A percentile compares a stretch with the other conserved stretches of the same genome.
These are phyloP conservation scores for Erucastrum elatum DNA, from an alignment of 345 rosid genomes.

Conservation along the genomic window DNA sequence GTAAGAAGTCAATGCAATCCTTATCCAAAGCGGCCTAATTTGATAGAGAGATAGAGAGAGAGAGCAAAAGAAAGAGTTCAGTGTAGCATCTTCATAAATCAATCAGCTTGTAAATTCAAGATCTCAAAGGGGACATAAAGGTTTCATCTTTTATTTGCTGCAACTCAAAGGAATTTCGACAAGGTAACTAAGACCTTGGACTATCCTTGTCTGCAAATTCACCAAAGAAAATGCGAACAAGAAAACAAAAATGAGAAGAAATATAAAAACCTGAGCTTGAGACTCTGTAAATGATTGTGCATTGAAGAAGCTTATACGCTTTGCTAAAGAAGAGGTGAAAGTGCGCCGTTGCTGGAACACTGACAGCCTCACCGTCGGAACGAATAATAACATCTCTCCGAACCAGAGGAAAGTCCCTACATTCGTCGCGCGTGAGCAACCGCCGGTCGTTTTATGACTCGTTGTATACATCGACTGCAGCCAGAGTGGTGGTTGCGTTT, in stretches of 20 bases:
- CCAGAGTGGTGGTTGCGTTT: background rate
- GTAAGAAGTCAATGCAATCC: slow-evolving; percentile 61
- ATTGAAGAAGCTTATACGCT: slow-evolving; percentile 4
- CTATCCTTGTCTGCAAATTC: background rate
- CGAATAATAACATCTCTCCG: slow-evolving; percentile 19
- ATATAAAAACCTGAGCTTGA: slow-evolving; percentile 32
- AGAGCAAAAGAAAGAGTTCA: too few species aligned
- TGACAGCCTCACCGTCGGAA: slow-evolving; percentile 17
- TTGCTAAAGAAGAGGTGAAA: slow-evolving; percentile 10
- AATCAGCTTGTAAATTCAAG: background rate
- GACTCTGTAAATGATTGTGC: background rate
- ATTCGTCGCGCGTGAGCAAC: slow-evolving; percentile 14
- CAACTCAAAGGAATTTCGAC: too few species aligned
- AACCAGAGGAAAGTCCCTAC: background rate
- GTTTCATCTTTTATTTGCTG: too few species aligned
- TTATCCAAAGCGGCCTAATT: slow-evolving; percentile 35
- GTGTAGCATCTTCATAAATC: background rate
- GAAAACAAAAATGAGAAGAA: too few species aligned
- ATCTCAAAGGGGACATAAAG: too few species aligned
- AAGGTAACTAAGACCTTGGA: too few species aligned
- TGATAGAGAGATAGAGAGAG: too few species aligned
- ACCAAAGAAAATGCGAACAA: background rate
- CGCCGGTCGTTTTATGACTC: background rate
- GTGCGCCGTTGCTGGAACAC: slow-evolving; percentile 15
- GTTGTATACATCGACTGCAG: background rate